Evolutionary conservation across 345 rosid species (phyloP).

Genomic region (Zanthoxylum bungeanum): DNA sequence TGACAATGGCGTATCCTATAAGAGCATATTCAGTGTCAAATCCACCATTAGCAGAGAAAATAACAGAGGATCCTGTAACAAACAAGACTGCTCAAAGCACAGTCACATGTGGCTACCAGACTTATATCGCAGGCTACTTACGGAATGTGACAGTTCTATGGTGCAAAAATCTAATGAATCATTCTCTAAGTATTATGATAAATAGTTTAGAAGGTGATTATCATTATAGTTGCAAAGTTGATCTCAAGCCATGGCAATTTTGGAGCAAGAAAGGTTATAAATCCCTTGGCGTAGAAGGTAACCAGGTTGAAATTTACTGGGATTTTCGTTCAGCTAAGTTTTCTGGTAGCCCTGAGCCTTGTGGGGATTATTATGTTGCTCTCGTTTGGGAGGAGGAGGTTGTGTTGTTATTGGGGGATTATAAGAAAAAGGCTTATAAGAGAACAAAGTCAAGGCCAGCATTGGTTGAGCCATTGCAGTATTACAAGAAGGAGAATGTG

Average conservation of each 20-base stretch:
- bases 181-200: constrained; percentile 60
- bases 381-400: constrained; percentile 84
- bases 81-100: constrained; percentile 65
- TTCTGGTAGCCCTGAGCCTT: constrained; percentile 67
- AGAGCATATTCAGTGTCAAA: constrained; percentile 23
- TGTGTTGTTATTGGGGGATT: constrained; percentile 71
- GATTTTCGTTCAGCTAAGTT: constrained; percentile 80
- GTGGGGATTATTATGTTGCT: constrained; percentile 70
- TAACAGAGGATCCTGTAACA: constrained; percentile 46
- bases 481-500: constrained; percentile 76
- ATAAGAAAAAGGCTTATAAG: constrained; percentile 79
- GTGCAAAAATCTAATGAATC: constrained; percentile 74
- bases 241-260: constrained; percentile 85
- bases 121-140: constrained; percentile 60
- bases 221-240: constrained; percentile 57
- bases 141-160: constrained; percentile 62
- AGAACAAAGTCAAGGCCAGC: constrained; percentile 80
- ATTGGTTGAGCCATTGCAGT: constrained; percentile 51
- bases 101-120: constrained; percentile 69
- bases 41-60: constrained; percentile 37
- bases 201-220: constrained; percentile 53
- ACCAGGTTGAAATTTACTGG: constrained; percentile 66
- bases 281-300: constrained; percentile 57
- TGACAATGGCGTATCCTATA: constrained; percentile 23
- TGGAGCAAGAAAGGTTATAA: constrained; percentile 87